Percentiles rank a stretch among this genome's conserved stretches.
phyloP scores from a whole-genome alignment of 352 stramenopile genomes.

The Globisporangium alternatum region DNA sequence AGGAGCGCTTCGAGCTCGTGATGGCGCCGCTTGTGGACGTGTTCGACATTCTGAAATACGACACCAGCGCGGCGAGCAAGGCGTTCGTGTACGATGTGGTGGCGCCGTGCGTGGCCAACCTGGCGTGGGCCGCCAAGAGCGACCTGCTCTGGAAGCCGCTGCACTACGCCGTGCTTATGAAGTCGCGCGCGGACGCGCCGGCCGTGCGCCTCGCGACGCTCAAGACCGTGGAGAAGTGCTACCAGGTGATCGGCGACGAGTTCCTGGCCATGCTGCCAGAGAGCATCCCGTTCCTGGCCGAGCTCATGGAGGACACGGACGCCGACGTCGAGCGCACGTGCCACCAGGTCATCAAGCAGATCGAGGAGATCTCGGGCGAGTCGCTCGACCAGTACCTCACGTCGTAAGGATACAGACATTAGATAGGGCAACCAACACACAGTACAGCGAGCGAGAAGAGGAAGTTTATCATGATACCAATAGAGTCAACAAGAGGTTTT shows the following conservation, averaged over 20 bases:
- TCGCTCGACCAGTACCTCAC: slow-evolving; percentile 88
- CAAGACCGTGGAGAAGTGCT: slow-evolving; percentile 83
- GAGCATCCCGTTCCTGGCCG: slow-evolving; percentile 86
- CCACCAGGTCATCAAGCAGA: slow-evolving; percentile 87
- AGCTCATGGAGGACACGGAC: slow-evolving; percentile 88
- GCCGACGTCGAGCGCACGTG: slow-evolving; percentile 79
- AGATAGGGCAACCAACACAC: background rate
- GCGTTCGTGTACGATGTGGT: slow-evolving; percentile 70
- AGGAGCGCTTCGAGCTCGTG: slow-evolving; percentile 80
- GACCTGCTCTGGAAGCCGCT: slow-evolving; percentile 88
- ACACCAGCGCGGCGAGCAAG: slow-evolving; percentile 27
- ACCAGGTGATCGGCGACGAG: slow-evolving; percentile 84
- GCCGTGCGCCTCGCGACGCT: slow-evolving; percentile 72
- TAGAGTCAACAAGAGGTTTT: slow-evolving; percentile 4
- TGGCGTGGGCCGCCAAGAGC: slow-evolving; percentile 84
- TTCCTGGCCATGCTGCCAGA: slow-evolving; percentile 88
- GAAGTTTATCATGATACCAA: slow-evolving; percentile 5
- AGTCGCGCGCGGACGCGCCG: slow-evolving; percentile 65
- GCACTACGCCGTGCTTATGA: slow-evolving; percentile 88
- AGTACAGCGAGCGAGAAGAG: background rate
- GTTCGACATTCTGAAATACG: slow-evolving; percentile 63
- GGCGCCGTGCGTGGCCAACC: slow-evolving; percentile 63
- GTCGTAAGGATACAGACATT: slow-evolving; percentile 21
- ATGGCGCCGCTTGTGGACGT: slow-evolving; percentile 73
- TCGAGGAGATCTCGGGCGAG: slow-evolving; percentile 88